Percentiles rank a stretch among this genome's conserved stretches.
These are phyloP conservation scores for Calonectria naviculata DNA, from an alignment of 2,329 filamentous ascomycete species.

Conservation along the genomic window DNA sequence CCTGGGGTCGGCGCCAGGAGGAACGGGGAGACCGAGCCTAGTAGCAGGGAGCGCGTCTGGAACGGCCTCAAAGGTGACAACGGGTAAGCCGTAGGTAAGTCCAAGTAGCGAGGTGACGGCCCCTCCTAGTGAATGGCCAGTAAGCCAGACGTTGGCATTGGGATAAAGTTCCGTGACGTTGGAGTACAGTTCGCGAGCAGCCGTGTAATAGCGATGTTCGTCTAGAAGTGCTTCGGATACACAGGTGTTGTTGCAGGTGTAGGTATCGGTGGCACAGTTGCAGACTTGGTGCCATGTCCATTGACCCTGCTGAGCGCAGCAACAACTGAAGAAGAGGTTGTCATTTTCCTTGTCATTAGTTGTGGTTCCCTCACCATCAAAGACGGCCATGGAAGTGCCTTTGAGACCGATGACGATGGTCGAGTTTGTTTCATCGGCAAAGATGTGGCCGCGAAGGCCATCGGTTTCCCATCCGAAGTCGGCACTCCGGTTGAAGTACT, in stretches of 20 bases:
- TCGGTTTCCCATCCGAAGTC: conserved; percentile 95
- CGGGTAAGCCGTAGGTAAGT: conserved; percentile 89
- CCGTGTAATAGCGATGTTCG: conserved; percentile 92
- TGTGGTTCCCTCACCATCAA: conserved; percentile 96
- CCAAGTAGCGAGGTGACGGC: conserved; percentile 89
- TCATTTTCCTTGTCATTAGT: conserved; percentile 98
- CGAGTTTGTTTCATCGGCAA: conserved; percentile 84
- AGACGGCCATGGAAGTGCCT: conserved; percentile 89
- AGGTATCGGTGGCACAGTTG: conserved; percentile 88
- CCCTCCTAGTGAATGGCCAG: conserved; percentile 93
- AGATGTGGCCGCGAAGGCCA: conserved; percentile 91
- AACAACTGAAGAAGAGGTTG: conserved; percentile 98
- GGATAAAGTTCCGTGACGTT: conserved; percentile 94
- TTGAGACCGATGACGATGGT: conserved; percentile 95
- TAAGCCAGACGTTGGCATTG: conserved; percentile 85
- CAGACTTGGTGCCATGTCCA: conserved; percentile 93
- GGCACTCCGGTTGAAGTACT: conserved; percentile 83
- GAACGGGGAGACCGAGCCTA: conserved; percentile 85
- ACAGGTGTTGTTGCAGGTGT: conserved; percentile 93
- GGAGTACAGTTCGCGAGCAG: conserved; percentile 88
- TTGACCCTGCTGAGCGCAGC: conserved; percentile 92
- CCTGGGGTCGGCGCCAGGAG: conserved; percentile 79
- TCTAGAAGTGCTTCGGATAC: conserved; percentile 78
- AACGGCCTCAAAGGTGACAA: conserved; percentile 93
- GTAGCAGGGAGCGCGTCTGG: conserved; percentile 89